Evolutionary conservation across 2,329 filamentous ascomycete genomes (phyloP).

Genomic region (Stachybotrys chlorohalonatus): DNA sequence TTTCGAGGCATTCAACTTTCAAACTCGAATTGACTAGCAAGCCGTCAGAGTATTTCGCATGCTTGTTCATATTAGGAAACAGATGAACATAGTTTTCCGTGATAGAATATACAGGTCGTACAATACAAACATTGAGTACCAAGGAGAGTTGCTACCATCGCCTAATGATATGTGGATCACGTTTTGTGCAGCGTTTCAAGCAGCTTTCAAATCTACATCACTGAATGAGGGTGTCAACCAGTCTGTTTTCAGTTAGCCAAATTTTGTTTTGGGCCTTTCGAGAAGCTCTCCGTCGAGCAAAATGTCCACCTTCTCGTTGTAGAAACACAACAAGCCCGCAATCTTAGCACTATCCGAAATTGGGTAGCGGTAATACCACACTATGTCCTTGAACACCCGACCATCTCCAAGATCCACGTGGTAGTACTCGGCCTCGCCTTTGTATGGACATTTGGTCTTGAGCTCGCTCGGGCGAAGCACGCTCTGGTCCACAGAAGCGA

Average conservation of each 20-base stretch:
- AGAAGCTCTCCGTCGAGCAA: slow-evolving; percentile 39
- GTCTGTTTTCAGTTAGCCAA: slow-evolving; percentile 3
- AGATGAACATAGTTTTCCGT: too few relatives aligned
- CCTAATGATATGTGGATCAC: too few relatives aligned
- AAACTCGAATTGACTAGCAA: too few relatives aligned
- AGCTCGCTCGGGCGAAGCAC: slow-evolving; percentile 40
- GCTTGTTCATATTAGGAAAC: too few relatives aligned
- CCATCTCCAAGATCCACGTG: slow-evolving; percentile 35
- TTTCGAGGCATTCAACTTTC: too few relatives aligned
- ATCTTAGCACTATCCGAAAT: slow-evolving; percentile 46
- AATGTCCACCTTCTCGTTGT: slow-evolving; percentile 61
- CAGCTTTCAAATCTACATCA: too few relatives aligned
- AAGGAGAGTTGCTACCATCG: too few relatives aligned
- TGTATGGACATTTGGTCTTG: slow-evolving; percentile 56
- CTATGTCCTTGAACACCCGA: slow-evolving; percentile 35
- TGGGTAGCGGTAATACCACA: slow-evolving; percentile 56
- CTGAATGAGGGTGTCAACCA: too few relatives aligned
- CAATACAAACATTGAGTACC: too few relatives aligned
- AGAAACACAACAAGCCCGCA: slow-evolving; percentile 52
- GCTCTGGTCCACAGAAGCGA: slow-evolving; percentile 35
- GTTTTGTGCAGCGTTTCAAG: too few relatives aligned
- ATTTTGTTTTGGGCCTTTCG: slow-evolving; percentile 18
- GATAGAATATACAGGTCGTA: too few relatives aligned
- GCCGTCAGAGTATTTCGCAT: too few relatives aligned
- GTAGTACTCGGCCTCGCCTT: slow-evolving; percentile 57